Evolutionary conservation across 495 filamentous ascomycete genomes (phyloP).

Genomic region (Amniculicola lignicola): DNA sequence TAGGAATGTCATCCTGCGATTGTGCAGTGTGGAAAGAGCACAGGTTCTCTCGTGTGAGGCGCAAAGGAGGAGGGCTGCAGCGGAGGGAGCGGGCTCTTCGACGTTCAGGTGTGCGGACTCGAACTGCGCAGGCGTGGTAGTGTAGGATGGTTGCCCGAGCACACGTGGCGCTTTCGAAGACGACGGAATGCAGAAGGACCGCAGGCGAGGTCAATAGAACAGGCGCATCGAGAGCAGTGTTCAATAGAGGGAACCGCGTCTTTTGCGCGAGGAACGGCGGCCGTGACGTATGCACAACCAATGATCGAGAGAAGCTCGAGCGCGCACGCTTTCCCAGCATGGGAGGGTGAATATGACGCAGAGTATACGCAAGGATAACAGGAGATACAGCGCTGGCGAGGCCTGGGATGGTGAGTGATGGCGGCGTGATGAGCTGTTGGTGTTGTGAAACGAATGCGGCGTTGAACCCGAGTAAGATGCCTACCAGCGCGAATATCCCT

Average conservation of each 20-base stretch:
- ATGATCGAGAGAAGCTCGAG: constrained; percentile 6
- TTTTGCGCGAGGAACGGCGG: constrained; percentile 2
- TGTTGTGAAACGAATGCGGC: no score
- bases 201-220: background rate
- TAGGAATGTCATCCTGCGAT: constrained; percentile 4
- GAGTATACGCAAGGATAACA: background rate
- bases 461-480: no score
- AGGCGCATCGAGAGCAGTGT: constrained; percentile 5
- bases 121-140: constrained; percentile 8
- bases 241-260: constrained; percentile 1
- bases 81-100: constrained; percentile 7
- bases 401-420: no score
- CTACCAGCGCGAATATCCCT: no score
- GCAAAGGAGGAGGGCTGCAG: constrained; percentile 3
- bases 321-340: constrained; percentile 11
- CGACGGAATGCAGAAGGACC: constrained; percentile 9
- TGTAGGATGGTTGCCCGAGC: constrained; percentile 3
- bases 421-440: constrained; percentile 1
- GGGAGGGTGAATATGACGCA: constrained; percentile 6
- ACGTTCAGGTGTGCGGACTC: constrained; percentile 4
- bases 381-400: constrained; percentile 4
- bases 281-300: background rate
- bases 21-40: constrained; percentile 10
- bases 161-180: constrained; percentile 6
- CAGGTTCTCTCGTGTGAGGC: constrained; percentile 8